These are phyloP conservation scores for Fusarium chuoi DNA, from an alignment of 2,329 filamentous ascomycete genomes.

Conservation along the genomic window DNA sequence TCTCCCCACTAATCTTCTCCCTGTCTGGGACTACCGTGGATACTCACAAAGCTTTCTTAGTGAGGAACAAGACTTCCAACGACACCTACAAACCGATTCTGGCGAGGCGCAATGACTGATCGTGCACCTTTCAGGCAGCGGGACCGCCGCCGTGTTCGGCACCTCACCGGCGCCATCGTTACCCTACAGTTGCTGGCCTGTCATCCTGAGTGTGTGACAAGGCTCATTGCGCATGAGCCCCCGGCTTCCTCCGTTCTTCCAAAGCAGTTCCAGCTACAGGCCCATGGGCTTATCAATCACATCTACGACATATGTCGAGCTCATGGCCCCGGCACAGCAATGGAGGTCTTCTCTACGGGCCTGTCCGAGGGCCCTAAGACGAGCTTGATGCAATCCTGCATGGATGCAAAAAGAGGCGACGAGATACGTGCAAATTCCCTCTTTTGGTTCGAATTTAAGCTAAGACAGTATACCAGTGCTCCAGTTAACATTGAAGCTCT, in stretches of 20 bases:
- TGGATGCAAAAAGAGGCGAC: background rate
- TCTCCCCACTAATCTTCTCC: no score
- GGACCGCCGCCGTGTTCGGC: background rate
- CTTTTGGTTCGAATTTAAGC: background rate
- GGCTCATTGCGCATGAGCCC: background rate
- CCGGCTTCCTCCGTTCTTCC: background rate
- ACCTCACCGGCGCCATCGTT: background rate
- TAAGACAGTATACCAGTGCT: no score
- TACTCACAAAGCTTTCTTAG: background rate
- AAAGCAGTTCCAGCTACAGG: fast-evolving
- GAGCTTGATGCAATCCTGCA: background rate
- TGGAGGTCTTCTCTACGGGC: background rate
- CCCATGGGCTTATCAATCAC: background rate
- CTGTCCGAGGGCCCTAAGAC: background rate
- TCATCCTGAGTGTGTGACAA: background rate
- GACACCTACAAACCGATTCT: background rate
- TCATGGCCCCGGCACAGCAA: background rate
- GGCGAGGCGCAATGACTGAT: background rate
- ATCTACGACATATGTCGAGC: background rate
- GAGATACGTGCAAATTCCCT: background rate
- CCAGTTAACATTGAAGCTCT: fast-evolving
- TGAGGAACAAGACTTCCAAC: background rate
- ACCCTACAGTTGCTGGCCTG: background rate
- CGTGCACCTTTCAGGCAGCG: background rate
- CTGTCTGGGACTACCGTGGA: background rate